Base-by-base conservation (phyloP, 208 protist species). In the Borovskyia barvae region DNA sequence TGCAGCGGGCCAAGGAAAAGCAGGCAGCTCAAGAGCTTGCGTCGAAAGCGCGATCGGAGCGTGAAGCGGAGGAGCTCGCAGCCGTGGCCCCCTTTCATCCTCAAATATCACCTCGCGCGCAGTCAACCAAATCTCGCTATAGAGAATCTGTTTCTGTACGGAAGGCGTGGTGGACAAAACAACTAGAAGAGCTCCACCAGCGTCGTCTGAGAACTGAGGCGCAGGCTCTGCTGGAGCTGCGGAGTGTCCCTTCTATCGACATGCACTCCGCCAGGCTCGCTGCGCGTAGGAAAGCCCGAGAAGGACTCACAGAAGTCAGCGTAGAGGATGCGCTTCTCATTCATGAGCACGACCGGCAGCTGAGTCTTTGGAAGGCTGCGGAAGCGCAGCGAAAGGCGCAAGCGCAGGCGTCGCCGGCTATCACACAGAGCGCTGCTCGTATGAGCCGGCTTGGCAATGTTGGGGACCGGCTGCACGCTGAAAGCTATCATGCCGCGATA, bases 371-470 rank as follows among this genome's bases (percentile, higher is more conserved):
- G 64, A 46, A 64, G 64, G 55, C 46, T 4, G 30, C 64, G 14
- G 64, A 71, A 56, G 55, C 64, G 19, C 49, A 56, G 49, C 55
- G 55, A 9, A 42, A 57, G 24, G 54, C 37, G 17, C 55, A 39
- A 24, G 40, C 32, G 39, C 35, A 25, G 1, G 41, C 55, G 7
- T 33, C 33, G 4, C 55, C 64, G 2, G 48, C 53, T 37, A 90
- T 91, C 57, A 93, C 82, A 8, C 41, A 61, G 5, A 72, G 58
- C 14, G 83, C 87, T n/a, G 83, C 87, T 8, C 32, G 47, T 24
- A 62, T 90, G 55, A 47, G 64, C 11, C 70, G 87, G 33, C 33
- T 29, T 17, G 81, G 79, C 5, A 52, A 46, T n/a, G 77, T 76
- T 5, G 66, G 68, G 3, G 58, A 73, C 17, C 62, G 87, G 4